Evolutionary conservation across 1,284 basidiomycete species (phyloP).

Genomic region (Ustilago loliicola): DNA sequence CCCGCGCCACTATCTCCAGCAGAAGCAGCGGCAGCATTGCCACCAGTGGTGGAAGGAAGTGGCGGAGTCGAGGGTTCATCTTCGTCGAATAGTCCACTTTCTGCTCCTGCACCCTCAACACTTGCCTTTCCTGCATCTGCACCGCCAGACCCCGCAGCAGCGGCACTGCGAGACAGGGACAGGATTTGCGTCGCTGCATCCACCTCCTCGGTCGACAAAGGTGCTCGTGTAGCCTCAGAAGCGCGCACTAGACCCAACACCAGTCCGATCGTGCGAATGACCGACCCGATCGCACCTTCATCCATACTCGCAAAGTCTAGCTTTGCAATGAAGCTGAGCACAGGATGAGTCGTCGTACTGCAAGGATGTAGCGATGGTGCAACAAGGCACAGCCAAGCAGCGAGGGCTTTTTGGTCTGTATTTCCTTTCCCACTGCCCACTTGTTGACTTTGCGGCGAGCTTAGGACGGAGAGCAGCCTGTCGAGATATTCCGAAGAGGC

Average conservation of each 20-base stretch:
- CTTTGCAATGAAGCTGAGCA: constrained; percentile 17
- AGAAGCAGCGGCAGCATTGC: not conserved
- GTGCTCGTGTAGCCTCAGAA: constrained; percentile 2
- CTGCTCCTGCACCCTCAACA: not conserved
- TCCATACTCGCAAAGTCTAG: constrained; percentile 12
- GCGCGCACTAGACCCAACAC: constrained; percentile 12
- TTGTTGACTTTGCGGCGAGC: not conserved
- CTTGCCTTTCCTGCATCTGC: not conserved
- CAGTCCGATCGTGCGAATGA: constrained; percentile 10
- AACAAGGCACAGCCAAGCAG: constrained; percentile 21
- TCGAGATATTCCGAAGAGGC: not conserved
- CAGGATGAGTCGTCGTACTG: not conserved
- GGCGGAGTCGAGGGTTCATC: constrained; percentile 35
- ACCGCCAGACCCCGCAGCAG: not conserved
- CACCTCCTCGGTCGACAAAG: not conserved
- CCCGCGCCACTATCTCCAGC: not conserved
- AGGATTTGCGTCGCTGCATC: not conserved
- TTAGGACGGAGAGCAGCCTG: not conserved
- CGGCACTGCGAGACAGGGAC: not conserved
- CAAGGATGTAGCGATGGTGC: not conserved
- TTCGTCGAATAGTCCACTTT: constrained; percentile 37
- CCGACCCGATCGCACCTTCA: constrained; percentile 11
- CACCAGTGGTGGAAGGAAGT: constrained; percentile 1
- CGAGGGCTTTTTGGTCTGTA: constrained; percentile 32
- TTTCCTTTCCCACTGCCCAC: not conserved